phyloP scores from a whole-genome alignment of 108 stramenopile species.

The Cyclotella atomus region DNA sequence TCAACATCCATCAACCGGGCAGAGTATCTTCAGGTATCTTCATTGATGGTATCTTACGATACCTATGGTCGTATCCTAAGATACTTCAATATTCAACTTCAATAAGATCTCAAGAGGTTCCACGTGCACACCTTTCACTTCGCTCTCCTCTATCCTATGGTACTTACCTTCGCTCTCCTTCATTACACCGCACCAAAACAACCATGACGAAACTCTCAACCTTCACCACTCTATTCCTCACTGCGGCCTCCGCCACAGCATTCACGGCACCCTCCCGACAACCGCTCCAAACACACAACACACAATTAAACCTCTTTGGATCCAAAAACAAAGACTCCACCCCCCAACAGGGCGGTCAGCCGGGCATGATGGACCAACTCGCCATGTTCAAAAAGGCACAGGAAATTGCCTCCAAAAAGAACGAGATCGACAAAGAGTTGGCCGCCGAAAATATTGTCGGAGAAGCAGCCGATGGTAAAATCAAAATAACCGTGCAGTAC shows the following conservation, averaged over 20 bases:
- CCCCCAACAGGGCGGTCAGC: slow-evolving; percentile 45
- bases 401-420: slow-evolving; percentile 82
- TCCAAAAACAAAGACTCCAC: slow-evolving; percentile 56
- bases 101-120: no score
- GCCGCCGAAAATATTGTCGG: slow-evolving; percentile 58
- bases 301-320: slow-evolving; percentile 68
- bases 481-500: slow-evolving; percentile 71
- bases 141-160: neutral
- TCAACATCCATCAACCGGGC: neutral
- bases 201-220: slow-evolving; percentile 45
- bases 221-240: slow-evolving; percentile 42
- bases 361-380: slow-evolving; percentile 90
- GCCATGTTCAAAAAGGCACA: slow-evolving; percentile 92
- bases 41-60: neutral
- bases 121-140: slow-evolving; percentile 1
- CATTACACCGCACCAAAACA: no score
- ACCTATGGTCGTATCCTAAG: neutral
- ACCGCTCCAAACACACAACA: slow-evolving; percentile 22
- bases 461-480: slow-evolving; percentile 66
- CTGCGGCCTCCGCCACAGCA: slow-evolving; percentile 40
- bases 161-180: neutral
- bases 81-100: neutral
- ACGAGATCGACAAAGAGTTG: slow-evolving; percentile 75
- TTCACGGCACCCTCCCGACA: slow-evolving; percentile 39
- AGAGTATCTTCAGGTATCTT: neutral